phyloP scores from a whole-genome alignment of 2,329 filamentous ascomycete species.

The Aurifilum marmelostoma region DNA sequence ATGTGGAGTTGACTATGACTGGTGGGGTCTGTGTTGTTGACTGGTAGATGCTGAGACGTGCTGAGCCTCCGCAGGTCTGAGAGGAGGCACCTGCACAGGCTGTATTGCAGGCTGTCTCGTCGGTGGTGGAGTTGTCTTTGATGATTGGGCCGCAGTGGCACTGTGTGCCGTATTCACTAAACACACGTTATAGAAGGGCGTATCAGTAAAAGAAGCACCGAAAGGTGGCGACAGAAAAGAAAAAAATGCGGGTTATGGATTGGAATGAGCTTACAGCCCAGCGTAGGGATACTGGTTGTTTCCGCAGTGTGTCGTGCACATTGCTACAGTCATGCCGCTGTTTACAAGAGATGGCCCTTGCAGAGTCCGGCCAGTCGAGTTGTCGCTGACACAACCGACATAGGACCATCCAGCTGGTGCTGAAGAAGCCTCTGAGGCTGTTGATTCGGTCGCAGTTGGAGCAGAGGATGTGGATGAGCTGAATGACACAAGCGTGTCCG shows the following conservation, averaged over 20 bases:
- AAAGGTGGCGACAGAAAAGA: too few species aligned
- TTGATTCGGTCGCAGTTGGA: not conserved
- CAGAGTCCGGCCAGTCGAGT: constrained; percentile 30
- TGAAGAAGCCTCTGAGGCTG: not conserved
- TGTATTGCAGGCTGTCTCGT: constrained; percentile 44
- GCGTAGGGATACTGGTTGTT: constrained; percentile 26
- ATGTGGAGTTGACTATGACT: constrained; percentile 13
- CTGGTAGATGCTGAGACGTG: constrained; percentile 28
- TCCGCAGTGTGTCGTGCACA: constrained; percentile 27
- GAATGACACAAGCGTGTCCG: not conserved
- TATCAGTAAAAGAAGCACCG: too few species aligned
- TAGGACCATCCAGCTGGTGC: constrained; percentile 11
- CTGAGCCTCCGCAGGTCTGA: constrained; percentile 29
- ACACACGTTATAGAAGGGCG: not conserved
- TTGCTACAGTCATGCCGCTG: constrained; percentile 29
- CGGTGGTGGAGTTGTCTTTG: constrained; percentile 31
- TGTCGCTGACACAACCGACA: constrained; percentile 28
- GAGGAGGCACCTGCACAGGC: constrained; percentile 41
- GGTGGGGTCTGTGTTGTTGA: constrained; percentile 24
- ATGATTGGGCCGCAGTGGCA: constrained; percentile 34
- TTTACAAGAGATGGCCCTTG: constrained; percentile 27
- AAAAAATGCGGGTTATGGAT: too few species aligned
- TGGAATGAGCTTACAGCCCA: constrained; percentile 22
- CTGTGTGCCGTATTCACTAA: constrained; percentile 29
- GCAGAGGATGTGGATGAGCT: not conserved